Percentiles rank a stretch among this genome's conserved stretches.
phyloP scores from a whole-genome alignment of 2,329 filamentous ascomycete species.

The Cyclaneusma minus region DNA sequence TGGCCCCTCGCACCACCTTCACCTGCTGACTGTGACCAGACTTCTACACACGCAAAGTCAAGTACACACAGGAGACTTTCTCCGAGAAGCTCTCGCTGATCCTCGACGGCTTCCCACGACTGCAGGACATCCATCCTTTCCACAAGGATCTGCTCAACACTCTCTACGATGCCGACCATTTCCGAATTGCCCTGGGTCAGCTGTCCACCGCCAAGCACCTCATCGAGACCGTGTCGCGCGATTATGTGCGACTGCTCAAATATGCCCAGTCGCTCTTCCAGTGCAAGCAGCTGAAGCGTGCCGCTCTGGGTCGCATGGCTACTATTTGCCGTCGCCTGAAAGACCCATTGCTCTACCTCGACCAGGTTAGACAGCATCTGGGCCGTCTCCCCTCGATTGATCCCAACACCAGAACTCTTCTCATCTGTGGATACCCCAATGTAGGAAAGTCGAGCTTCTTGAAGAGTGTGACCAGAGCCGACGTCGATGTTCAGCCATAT shows the following conservation, averaged over 20 bases:
- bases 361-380: constrained; percentile 92
- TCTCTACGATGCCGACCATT: constrained; percentile 95
- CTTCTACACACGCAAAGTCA: constrained; percentile 97
- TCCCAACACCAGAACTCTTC: constrained; percentile 85
- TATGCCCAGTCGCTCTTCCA: constrained; percentile 96
- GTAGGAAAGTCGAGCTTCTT: constrained; percentile 96
- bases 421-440: constrained; percentile 96
- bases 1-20: constrained; percentile 2
- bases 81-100: constrained; percentile 84
- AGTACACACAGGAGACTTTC: constrained; percentile 95
- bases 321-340: constrained; percentile 91
- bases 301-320: constrained; percentile 93
- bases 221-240: constrained; percentile 88
- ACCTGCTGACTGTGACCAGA: constrained; percentile 27
- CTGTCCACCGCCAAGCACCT: constrained; percentile 90
- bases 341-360: constrained; percentile 86
- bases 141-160: constrained; percentile 81
- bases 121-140: constrained; percentile 93
- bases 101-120: constrained; percentile 80
- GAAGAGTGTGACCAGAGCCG: constrained; percentile 78
- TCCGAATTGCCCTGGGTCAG: constrained; percentile 91
- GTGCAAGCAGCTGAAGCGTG: constrained; percentile 97
- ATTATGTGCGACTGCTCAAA: constrained; percentile 92
- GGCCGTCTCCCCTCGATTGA: constrained; percentile 97
- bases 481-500: constrained; percentile 95